Evolutionary conservation across 2,329 filamentous ascomycete species (phyloP).

Genomic region (Cordyceps cateniannulata): DNA sequence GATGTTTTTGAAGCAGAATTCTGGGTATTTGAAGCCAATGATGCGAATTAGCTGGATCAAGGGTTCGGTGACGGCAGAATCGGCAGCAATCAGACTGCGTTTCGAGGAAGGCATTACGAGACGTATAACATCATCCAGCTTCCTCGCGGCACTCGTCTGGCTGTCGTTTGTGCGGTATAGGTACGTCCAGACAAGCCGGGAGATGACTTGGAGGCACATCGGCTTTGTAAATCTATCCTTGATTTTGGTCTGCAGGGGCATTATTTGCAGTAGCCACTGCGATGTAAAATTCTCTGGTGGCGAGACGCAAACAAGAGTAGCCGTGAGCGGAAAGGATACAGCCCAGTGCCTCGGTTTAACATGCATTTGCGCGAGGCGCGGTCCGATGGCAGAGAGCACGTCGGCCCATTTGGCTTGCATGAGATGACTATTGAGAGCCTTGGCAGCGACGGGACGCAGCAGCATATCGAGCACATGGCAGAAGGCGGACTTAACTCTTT

Average conservation of each 20-base stretch:
- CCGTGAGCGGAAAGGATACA: constrained; percentile 80
- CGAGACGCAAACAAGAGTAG: constrained; percentile 81
- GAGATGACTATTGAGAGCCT: constrained; percentile 68
- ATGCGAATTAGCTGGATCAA: constrained; percentile 91
- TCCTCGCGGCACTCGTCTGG: constrained; percentile 60
- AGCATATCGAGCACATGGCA: constrained; percentile 87
- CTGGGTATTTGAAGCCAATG: constrained; percentile 87
- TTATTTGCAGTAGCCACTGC: constrained; percentile 80
- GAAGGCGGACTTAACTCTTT: constrained; percentile 86
- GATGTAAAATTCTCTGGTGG: constrained; percentile 73
- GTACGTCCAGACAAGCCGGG: constrained; percentile 89
- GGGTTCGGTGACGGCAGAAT: constrained; percentile 78
- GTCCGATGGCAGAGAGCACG: constrained; percentile 71
- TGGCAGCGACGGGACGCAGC: constrained; percentile 78
- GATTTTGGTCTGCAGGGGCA: constrained; percentile 69
- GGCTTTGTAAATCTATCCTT: constrained; percentile 77
- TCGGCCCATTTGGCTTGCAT: constrained; percentile 79
- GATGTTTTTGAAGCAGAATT: constrained; percentile 85
- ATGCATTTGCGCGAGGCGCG: constrained; percentile 76
- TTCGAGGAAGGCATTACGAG: constrained; percentile 76
- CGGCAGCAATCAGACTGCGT: constrained; percentile 73
- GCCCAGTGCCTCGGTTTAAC: constrained; percentile 90
- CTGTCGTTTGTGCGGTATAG: constrained; percentile 77
- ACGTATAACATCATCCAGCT: constrained; percentile 83
- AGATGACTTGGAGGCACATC: constrained; percentile 81